phyloP scores from a whole-genome alignment of 2,329 filamentous ascomycete species.

The Paraphaeosphaeria sporulosa region DNA sequence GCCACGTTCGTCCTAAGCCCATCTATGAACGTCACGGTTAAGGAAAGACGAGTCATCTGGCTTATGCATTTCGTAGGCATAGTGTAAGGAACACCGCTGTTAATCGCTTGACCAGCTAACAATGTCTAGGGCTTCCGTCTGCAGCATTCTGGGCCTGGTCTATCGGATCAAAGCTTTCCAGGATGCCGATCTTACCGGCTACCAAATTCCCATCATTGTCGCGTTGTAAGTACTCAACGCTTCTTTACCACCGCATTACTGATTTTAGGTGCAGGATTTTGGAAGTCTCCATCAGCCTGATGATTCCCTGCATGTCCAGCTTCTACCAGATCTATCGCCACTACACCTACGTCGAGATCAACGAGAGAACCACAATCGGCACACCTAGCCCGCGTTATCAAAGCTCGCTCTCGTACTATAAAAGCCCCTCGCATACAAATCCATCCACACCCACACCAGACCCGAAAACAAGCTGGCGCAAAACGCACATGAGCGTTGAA shows the following conservation, averaged over 20 bases:
- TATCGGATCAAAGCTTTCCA: constrained; percentile 27
- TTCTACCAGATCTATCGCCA: constrained; percentile 23
- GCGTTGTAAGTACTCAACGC: constrained; percentile 18
- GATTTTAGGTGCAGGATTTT: constrained; percentile 20
- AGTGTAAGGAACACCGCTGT: constrained; percentile 17
- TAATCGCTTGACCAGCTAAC: constrained; percentile 12
- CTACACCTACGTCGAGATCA: constrained; percentile 25
- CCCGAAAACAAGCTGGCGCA: constrained; percentile 25
- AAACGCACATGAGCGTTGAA: constrained; percentile 30
- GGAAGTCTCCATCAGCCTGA: constrained; percentile 25
- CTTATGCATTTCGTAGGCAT: constrained; percentile 20
- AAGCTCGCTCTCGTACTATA: constrained; percentile 18
- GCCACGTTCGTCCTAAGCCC: constrained; percentile 20
- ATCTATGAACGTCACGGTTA: constrained; percentile 17
- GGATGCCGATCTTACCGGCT: constrained; percentile 27
- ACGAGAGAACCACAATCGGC: constrained; percentile 25
- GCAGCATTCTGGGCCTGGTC: constrained; percentile 23
- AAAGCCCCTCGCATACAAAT: background rate
- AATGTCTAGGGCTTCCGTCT: constrained; percentile 20
- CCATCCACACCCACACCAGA: constrained; percentile 13
- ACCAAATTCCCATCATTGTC: constrained; percentile 21
- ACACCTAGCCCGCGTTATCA: constrained; percentile 21
- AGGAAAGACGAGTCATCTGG: constrained; percentile 24
- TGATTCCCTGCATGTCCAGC: constrained; percentile 30
- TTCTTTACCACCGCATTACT: background rate